A percentile compares a stretch with the other conserved stretches of the same genome.
phyloP scores from a whole-genome alignment of 1,284 basidiomycete genomes.

The Malassezia japonica region DNA sequence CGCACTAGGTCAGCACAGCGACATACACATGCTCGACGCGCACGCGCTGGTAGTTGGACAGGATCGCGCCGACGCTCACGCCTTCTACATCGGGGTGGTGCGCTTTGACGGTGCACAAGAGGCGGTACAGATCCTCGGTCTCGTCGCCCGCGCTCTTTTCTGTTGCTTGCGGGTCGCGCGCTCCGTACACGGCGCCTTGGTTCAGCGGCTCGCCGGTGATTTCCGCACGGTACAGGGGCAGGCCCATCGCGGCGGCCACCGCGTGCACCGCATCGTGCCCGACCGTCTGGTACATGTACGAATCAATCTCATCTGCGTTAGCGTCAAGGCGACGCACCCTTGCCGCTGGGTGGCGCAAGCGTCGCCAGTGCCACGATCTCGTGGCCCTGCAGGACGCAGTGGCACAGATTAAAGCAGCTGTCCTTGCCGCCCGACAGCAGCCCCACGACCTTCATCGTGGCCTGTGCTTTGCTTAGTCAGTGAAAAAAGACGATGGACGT shows the following conservation, averaged over 20 bases:
- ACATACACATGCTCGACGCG: conserved; percentile 85
- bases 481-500: too few relatives aligned
- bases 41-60: conserved; percentile 93
- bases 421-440: conserved; percentile 96
- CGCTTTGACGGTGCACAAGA: conserved; percentile 61
- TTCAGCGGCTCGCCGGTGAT: conserved; percentile 75
- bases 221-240: conserved; percentile 72
- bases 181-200: conserved; percentile 74
- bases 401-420: conserved; percentile 88
- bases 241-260: conserved; percentile 71
- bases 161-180: conserved; percentile 49
- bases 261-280: conserved; percentile 86
- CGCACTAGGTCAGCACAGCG: neutral
- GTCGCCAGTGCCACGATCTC: conserved; percentile 80
- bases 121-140: conserved; percentile 81
- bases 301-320: conserved; percentile 83
- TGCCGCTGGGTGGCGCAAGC: conserved; percentile 68
- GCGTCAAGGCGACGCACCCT: conserved; percentile 34
- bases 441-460: conserved; percentile 79
- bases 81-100: conserved; percentile 74
- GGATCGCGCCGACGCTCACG: conserved; percentile 87
- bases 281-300: conserved; percentile 96
- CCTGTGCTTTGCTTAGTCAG: too few relatives aligned
- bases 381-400: conserved; percentile 78
- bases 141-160: conserved; percentile 61